phyloP scores from a whole-genome alignment of 441 rosid genomes.

The Theobroma grandiflorum region DNA sequence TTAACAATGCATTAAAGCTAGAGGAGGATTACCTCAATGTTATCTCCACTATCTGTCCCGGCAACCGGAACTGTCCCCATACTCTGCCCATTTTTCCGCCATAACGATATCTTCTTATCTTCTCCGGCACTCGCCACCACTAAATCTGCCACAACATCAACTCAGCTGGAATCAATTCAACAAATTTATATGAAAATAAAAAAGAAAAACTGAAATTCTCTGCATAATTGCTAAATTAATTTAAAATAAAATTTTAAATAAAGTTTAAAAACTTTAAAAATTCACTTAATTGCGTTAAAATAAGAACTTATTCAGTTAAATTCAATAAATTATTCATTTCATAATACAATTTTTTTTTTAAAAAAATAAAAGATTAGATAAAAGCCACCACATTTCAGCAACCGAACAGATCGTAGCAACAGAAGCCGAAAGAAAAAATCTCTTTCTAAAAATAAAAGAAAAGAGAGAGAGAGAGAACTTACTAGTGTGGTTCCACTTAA shows the following conservation, averaged over 20 bases:
- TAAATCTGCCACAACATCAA: slow-evolving; percentile 60
- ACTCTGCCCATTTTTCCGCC: slow-evolving; percentile 84
- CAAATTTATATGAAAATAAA: neutral
- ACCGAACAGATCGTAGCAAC: slow-evolving; percentile 22
- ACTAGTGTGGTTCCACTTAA: slow-evolving; percentile 97
- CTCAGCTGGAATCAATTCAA: neutral
- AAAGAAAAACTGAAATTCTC: neutral
- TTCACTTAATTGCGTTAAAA: neutral
- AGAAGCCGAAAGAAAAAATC: neutral
- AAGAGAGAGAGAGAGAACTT: slow-evolving; percentile 38
- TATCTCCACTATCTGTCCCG: slow-evolving; percentile 77
- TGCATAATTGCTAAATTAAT: neutral
- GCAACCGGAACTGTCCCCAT: slow-evolving; percentile 80
- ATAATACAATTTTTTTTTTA: slow-evolving; percentile 2
- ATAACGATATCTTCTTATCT: slow-evolving; percentile 87
- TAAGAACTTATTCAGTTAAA: neutral
- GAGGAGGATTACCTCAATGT: slow-evolving; percentile 58
- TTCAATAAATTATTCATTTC: neutral
- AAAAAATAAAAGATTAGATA: neutral
- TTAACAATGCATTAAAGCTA: neutral
- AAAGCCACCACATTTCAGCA: slow-evolving; percentile 26
- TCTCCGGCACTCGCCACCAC: slow-evolving; percentile 97
- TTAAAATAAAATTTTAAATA: neutral
- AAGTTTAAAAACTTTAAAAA: neutral
- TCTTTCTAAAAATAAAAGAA: neutral